A percentile compares a stretch with the other conserved stretches of the same genome.
Conservation (phyloP, 169 alveolate genomes). For the Eimeria necatrix region DNA sequence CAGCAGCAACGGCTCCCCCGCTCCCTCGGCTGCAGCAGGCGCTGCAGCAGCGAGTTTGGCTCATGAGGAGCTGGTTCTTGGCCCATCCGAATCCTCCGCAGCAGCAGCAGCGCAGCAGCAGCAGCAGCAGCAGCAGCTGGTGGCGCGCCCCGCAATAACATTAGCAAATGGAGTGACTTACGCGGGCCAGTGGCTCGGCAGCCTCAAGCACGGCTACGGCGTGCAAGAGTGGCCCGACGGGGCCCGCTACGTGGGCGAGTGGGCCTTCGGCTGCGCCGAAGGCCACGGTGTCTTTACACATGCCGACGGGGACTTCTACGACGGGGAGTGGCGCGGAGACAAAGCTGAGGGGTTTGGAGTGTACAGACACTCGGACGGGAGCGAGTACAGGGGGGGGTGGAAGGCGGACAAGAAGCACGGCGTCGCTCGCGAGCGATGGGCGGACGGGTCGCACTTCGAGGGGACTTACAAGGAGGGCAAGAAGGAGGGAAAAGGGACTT, state of each 20-base stretch:
- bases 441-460: slow-evolving; percentile 93
- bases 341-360: slow-evolving; percentile 94
- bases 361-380: slow-evolving; percentile 92
- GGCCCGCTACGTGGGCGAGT: slow-evolving; percentile 88
- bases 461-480: slow-evolving; percentile 92
- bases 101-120: neutral
- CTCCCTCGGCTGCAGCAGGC: too few species aligned
- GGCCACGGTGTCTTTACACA: slow-evolving; percentile 93
- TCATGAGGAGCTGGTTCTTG: neutral
- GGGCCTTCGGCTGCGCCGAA: slow-evolving; percentile 89
- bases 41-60: neutral
- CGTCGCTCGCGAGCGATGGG: slow-evolving; percentile 93
- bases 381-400: slow-evolving; percentile 94
- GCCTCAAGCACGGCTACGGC: slow-evolving; percentile 90
- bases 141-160: slow-evolving; percentile 43
- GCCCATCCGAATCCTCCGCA: neutral
- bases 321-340: slow-evolving; percentile 92
- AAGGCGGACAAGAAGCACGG: slow-evolving; percentile 94
- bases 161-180: slow-evolving; percentile 82
- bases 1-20: too few species aligned
- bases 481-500: slow-evolving; percentile 93
- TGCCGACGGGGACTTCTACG: slow-evolving; percentile 93
- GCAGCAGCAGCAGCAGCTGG: slow-evolving; percentile 46
- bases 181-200: slow-evolving; percentile 85
- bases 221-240: slow-evolving; percentile 89